phyloP scores from a whole-genome alignment of 2,329 filamentous ascomycete genomes.

The Cladosporium phlei region DNA sequence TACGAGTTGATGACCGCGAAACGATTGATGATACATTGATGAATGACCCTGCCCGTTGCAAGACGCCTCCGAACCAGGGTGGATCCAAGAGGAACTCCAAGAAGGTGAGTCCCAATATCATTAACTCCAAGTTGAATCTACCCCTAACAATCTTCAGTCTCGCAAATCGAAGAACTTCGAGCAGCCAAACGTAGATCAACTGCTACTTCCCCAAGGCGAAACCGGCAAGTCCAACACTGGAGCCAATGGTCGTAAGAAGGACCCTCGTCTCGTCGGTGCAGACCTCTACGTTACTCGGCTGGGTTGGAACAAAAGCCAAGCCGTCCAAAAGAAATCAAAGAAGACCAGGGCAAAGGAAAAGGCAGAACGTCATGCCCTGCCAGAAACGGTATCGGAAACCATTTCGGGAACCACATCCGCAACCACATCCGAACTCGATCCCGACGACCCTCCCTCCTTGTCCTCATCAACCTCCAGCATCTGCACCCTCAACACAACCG shows the following conservation, averaged over 20 bases:
- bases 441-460: slow-evolving; percentile 12
- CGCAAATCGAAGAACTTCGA: slow-evolving; percentile 17
- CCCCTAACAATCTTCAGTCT: slow-evolving; percentile 17
- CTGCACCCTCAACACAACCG: slow-evolving; percentile 15
- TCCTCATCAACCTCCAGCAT: slow-evolving; percentile 14
- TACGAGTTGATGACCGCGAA: slow-evolving; percentile 22
- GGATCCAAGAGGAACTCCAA: slow-evolving; percentile 25
- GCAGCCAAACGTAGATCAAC: slow-evolving; percentile 23
- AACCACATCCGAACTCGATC: neutral
- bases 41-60: neutral
- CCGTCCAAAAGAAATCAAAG: neutral
- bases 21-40: slow-evolving; percentile 18
- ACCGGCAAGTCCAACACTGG: slow-evolving; percentile 21
- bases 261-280: slow-evolving; percentile 45
- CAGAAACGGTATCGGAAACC: too few species aligned
- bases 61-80: slow-evolving; percentile 1
- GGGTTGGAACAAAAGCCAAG: slow-evolving; percentile 23
- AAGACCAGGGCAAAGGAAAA: neutral
- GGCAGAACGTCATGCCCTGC: too few species aligned
- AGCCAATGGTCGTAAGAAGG: slow-evolving; percentile 40
- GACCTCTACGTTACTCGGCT: slow-evolving; percentile 50
- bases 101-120: slow-evolving; percentile 20
- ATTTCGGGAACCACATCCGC: too few species aligned
- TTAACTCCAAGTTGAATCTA: too few species aligned
- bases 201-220: slow-evolving; percentile 29